Conservation (phyloP, 2,329 filamentous ascomycete species). For the Nannizziopsis barbatae region DNA sequence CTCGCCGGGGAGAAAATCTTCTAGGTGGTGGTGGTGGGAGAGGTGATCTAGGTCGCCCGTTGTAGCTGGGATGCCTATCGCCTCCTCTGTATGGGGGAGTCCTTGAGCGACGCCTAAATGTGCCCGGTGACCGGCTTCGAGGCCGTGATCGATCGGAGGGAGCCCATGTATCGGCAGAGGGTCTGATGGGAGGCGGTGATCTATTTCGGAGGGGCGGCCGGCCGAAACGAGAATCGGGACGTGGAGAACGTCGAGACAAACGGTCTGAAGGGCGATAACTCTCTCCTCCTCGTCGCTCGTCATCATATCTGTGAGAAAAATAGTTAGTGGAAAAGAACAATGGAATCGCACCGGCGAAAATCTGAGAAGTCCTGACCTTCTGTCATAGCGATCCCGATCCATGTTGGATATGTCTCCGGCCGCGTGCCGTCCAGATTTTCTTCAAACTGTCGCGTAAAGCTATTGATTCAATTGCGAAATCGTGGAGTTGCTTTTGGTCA, state of each 20-base stretch:
- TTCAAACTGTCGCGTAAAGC: no score
- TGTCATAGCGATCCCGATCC: conserved; percentile 32
- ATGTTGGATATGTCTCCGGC: conserved; percentile 16
- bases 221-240: conserved; percentile 27
- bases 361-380: conserved; percentile 28
- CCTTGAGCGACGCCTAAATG: conserved; percentile 33
- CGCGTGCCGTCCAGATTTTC: neutral
- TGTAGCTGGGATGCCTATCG: conserved; percentile 25
- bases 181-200: conserved; percentile 23
- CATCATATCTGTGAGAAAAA: conserved; percentile 15
- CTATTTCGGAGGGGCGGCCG: conserved; percentile 31
- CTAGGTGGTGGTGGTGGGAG: conserved; percentile 25
- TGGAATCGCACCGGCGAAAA: conserved; percentile 22
- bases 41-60: conserved; percentile 26
- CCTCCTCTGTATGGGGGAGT: conserved; percentile 31
- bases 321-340: neutral
- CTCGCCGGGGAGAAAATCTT: conserved; percentile 33
- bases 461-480: no score
- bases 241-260: conserved; percentile 26
- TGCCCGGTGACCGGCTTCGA: conserved; percentile 35
- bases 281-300: conserved; percentile 34
- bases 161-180: conserved; percentile 34
- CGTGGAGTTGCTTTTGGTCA: no score
- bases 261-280: conserved; percentile 33
- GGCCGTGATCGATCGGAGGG: conserved; percentile 26